Evolutionary conservation across 352 stramenopile genomes (phyloP), one percentile per base, ranked within the genome.

Genomic region (Phytophthora sp.): DNA sequence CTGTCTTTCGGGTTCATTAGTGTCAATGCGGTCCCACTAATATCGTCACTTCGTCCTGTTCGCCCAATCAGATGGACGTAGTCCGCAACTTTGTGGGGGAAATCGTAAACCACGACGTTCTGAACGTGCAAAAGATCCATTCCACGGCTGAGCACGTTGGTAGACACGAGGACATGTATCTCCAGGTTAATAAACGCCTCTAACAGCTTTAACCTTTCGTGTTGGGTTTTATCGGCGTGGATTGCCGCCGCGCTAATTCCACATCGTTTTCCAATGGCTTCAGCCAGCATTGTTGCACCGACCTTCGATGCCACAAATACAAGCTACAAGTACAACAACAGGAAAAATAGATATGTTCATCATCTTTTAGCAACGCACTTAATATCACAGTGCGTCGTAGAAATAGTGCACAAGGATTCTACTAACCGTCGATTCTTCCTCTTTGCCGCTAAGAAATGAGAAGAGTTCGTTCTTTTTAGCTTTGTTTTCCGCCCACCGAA

Each of bases 71-170:
- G 52, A 49, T 94, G 85, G 50, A 94, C 48, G 43, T 85, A 94
- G 23, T 92, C 81, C 11, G 44, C 31, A n/a, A 85, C 43, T 27
- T 68, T 81, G 21, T 70, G 71, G 5, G 85, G 85, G 10, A 89
- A 78, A 42, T 94, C 85, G 61, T 91, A 94, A 2, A 94, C 63
- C 8, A 92, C 82, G 10, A 94, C 79, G 18, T 83, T 82, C 30
- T 88, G 64, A 15, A 92, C 79, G 3, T 79, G 69, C 6, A 91
- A 48, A 12, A 92, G 30, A 45, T 94, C 72, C 59, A 92, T 89
- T 18, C 85, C 85, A 26, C 85, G 85, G 13, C 83, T 82, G n/a
- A 94, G 51, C 23, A 92, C 69, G 44, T 82, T 89, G 5, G 85
- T 94, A 0, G 83, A 82, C 5, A 94, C 81, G 5, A 92, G 62